Base-by-base conservation (phyloP, 805 yeast genomes). In the Lipomyces spencermartinsiae region DNA sequence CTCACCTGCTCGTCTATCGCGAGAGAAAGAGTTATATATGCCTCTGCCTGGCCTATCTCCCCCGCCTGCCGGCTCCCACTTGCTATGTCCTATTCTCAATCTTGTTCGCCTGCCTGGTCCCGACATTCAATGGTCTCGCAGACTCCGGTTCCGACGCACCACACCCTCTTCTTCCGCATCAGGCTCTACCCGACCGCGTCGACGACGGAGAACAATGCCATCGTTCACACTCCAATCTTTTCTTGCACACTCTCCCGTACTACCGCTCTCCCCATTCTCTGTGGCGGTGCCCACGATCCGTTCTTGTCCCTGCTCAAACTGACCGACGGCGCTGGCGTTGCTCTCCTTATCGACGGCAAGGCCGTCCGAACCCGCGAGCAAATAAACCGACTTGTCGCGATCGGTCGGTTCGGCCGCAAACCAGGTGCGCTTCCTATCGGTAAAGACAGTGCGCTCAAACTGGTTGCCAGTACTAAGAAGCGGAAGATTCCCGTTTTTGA, bases 351-450 rank as follows among this genome's bases (percentile, higher is more conserved):
- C 19, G 67, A 66, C 39, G 70, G 69, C 43, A 61, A 51, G 29
- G 71, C 62, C 29, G 67, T 69, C 16, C 65, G 71, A n/a, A 53
- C 69, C 3, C 63, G 70, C 37, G 64, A 59, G 35, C 71, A 69
- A 60, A 62, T 69, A 37, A 69, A 63, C 59, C 69, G 64, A 37
- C 65, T 69, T 43, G 51, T 69, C 10, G 71, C 71, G 35, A 51
- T 66, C 51, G 71, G 71, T 22, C 35, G 67, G 55, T 65, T 69
- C 56, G 71, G 71, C 29, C 29, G 66, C 5, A 37, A 39, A 37
- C 68, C 71, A 22, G 63, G 58, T 29, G 60, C 59, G 14, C 19
- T 54, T 37, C 63, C 65, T 22, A 58, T 46, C 33, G 55, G 62
- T 33, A 10, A 29, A 5, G 51, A 29, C 58, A 49, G 61, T 14